Evolutionary conservation across 768 basidiomycete genomes (phyloP).

Genomic region (Phanerochaete sordida): DNA sequence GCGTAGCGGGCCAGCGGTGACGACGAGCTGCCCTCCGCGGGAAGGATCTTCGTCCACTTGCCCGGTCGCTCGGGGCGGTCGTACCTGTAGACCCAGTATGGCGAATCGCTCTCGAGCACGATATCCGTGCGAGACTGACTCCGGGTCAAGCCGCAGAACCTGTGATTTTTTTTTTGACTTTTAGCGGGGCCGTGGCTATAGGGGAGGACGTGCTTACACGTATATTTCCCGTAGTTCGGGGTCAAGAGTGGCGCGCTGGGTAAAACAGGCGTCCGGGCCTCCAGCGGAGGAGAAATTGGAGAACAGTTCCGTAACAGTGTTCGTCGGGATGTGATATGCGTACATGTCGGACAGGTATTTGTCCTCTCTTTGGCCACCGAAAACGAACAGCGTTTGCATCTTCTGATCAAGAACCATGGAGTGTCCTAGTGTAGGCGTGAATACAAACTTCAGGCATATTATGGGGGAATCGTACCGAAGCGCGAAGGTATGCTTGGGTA

Average conservation of each 20-base stretch:
- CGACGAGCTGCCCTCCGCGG: conserved; percentile 20
- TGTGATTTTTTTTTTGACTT: conserved; percentile 20
- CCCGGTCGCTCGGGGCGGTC: conserved; percentile 47
- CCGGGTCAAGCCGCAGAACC: conserved; percentile 61
- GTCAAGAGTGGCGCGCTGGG: conserved; percentile 72
- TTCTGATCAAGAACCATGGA: conserved; percentile 76
- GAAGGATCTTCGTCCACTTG: conserved; percentile 59
- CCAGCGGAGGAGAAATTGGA: conserved; percentile 57
- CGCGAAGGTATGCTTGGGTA: conserved; percentile 53
- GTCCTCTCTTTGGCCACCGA: conserved; percentile 69
- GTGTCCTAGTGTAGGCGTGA: conserved; percentile 46
- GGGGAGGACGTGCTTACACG: conserved; percentile 45
- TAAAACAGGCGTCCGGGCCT: conserved; percentile 71
- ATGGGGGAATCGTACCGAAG: conserved; percentile 41
- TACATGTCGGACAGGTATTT: conserved; percentile 76
- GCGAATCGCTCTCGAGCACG: conserved; percentile 42
- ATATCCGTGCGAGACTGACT: conserved; percentile 36
- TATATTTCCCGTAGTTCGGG: conserved; percentile 62
- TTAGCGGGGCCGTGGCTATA: background rate
- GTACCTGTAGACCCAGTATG: conserved; percentile 71
- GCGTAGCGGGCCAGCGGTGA: conserved; percentile 65
- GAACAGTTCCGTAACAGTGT: conserved; percentile 57
- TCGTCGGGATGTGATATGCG: conserved; percentile 58
- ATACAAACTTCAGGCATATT: background rate
- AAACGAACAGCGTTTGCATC: conserved; percentile 60